These are phyloP conservation scores for Lasiodiplodia sp. DNA, from an alignment of 2,329 filamentous ascomycete genomes.

Conservation along the genomic window DNA sequence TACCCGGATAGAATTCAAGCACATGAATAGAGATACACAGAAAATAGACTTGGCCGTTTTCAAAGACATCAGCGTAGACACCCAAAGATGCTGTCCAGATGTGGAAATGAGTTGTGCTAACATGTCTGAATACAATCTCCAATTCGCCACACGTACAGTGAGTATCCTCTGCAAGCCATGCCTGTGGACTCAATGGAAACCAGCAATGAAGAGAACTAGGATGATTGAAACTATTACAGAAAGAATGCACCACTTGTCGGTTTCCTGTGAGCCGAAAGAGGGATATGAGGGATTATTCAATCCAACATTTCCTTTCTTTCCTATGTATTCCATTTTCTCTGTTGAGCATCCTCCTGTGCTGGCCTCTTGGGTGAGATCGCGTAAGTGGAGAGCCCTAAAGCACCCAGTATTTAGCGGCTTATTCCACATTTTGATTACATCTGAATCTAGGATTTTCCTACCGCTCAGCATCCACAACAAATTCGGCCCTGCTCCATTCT, in stretches of 20 bases:
- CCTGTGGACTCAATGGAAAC: neutral
- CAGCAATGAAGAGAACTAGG: neutral
- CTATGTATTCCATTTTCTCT: neutral
- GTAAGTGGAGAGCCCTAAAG: neutral
- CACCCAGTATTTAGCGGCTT: neutral
- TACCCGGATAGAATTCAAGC: slow-evolving; percentile 26
- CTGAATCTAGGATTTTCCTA: neutral
- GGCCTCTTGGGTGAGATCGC: neutral
- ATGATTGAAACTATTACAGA: neutral
- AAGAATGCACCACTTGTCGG: neutral
- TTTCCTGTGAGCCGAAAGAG: neutral
- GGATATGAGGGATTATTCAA: neutral
- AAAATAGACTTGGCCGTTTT: neutral
- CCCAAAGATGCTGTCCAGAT: neutral
- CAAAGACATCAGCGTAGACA: neutral
- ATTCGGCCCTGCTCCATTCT: neutral
- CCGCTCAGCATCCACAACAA: neutral
- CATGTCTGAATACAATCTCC: neutral
- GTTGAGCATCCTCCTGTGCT: neutral
- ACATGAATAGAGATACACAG: neutral
- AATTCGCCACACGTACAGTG: neutral
- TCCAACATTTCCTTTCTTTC: neutral
- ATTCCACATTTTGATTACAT: neutral
- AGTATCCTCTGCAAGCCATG: neutral
- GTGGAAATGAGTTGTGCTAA: neutral